Evolutionary conservation across 306 rosid genomes (phyloP).

Genomic region (Leucaena leucocephala): DNA sequence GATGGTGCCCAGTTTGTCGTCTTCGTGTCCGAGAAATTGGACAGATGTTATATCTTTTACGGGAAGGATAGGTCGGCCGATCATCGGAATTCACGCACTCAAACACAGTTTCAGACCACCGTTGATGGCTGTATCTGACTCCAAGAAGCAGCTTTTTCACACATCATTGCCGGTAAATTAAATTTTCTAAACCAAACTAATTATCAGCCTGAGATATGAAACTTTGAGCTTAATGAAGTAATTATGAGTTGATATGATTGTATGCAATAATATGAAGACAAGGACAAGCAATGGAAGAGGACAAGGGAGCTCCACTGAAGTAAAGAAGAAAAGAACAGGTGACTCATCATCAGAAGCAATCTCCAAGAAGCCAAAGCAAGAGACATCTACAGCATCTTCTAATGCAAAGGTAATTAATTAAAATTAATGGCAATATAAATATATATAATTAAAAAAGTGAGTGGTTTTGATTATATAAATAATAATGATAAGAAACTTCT

Average conservation of each 20-base stretch:
- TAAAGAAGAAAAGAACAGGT: conserved; percentile 85
- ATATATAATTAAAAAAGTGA: too few relatives aligned
- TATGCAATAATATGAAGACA: conserved; percentile 43
- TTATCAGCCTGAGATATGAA: neutral
- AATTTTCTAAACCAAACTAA: neutral
- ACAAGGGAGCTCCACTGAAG: conserved; percentile 58
- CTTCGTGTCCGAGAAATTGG: conserved; percentile 55
- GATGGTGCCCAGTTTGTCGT: conserved; percentile 45
- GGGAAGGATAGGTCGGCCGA: conserved; percentile 55
- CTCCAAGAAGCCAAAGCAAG: conserved; percentile 74
- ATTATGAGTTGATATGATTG: neutral
- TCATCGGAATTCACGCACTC: conserved; percentile 51
- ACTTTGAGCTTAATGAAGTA: neutral
- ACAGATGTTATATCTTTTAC: conserved; percentile 73
- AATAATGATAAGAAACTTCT: conserved; percentile 33
- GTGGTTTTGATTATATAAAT: too few relatives aligned
- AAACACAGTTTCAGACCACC: conserved; percentile 52
- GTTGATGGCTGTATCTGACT: conserved; percentile 44
- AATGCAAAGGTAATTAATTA: conserved; percentile 54
- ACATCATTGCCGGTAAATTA: conserved; percentile 53
- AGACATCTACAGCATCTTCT: conserved; percentile 55
- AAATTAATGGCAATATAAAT: too few relatives aligned
- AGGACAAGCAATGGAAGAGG: conserved; percentile 61
- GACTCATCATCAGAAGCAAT: conserved; percentile 67
- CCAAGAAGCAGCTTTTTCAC: conserved; percentile 62